Evolutionary conservation across 1,139 yeast genomes (phyloP), one percentile per base, ranked within the genome.

Genomic region (Suhomyces anneliseae): DNA sequence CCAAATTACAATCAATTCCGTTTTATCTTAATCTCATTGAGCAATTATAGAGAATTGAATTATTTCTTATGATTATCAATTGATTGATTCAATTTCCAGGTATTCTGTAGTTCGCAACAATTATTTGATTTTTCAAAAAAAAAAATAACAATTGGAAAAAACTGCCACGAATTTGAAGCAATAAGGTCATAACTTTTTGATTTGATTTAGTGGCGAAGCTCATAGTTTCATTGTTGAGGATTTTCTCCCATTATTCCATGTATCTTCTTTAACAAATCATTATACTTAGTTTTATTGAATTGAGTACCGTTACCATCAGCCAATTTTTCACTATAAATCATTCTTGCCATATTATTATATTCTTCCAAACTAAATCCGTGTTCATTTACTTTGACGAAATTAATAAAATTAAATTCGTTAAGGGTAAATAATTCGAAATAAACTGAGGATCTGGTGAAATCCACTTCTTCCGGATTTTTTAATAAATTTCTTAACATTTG

Each of bases 401-500:
- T 66, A 24, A 68, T 46, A 34, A 72, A 59, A 24, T 57, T 60
- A 44, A 69, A 68, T 51, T 78, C 81, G 46, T 74, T 70, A 47
- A 66, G 57, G 8, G 79, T 72, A 62, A 80, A 74, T 57, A 81
- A 59, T 39, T 82, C 82, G 61, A 82, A 88, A 64, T 83, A 88
- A 8, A 70, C 64, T 6, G 85, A 68, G 0, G 89, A 77, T 37
- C 72, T 68, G 15, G 77, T 65, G 65, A 87, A 85, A 53, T 83
- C 81, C 7, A 85, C 82, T n/a, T 70, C 68, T 42, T 79, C 78
- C 0, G 89, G 84, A 43, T 78, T 76, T 19, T 69, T 65, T 55
- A 82, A 77, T 24, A 87, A 73, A 50, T 82, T 83, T 55, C 90
- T 78, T 50, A 86, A 76, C 76, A 85, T 81, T 60, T 88, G 95